Base-by-base conservation (phyloP, 495 filamentous ascomycete genomes). In the Aspergillus funiculosus region DNA sequence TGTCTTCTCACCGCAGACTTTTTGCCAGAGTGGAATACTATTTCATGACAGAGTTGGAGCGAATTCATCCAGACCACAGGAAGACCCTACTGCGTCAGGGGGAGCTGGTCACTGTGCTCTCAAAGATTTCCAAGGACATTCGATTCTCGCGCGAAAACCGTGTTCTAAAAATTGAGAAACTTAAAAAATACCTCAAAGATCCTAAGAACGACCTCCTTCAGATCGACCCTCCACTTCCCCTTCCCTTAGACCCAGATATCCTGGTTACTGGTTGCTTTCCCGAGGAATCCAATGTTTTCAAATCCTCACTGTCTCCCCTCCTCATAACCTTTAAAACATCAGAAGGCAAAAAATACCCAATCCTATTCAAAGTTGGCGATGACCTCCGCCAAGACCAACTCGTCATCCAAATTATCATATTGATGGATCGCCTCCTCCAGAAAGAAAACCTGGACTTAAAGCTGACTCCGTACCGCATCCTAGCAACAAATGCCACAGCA, bases 381-480 rank as follows among this genome's bases (percentile, higher is more conserved):
- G 92, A 99, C 58, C 76, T 99, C 28, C 86, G 92, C 0, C 92
- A 99, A 65, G 92, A 99, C 56, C 92, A 99, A 63, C 79, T 99
- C 0, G 89, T 97, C 35, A 94, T 99, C 50, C 92, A 99, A 51
- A 96, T 97, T 55, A 94, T 99, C 62, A 94, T 85, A 1, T 76
- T 99, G 36, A 99, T 99, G 92, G 92, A 99, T 56, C 85, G 89
- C 20, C 82, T 99, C 11, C 78, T 99, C 9, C 86, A 83, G 36
- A 96, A 97, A 54, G 92, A 97, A 59, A 99, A 99, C 54, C 79
- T 99, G 3, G 92, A 99, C 63, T 77, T 99, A 17, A 95, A 94
- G 60, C 74, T 99, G 1, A 86, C 89, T 0, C 92, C 92, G 4
- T 99, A 97, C 69, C 87, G 90, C 44, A 95, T 97, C 50, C 81